A percentile compares a stretch with the other conserved stretches of the same genome.
Conservation (phyloP, 805 yeast species). For the Spathaspora sp. region DNA sequence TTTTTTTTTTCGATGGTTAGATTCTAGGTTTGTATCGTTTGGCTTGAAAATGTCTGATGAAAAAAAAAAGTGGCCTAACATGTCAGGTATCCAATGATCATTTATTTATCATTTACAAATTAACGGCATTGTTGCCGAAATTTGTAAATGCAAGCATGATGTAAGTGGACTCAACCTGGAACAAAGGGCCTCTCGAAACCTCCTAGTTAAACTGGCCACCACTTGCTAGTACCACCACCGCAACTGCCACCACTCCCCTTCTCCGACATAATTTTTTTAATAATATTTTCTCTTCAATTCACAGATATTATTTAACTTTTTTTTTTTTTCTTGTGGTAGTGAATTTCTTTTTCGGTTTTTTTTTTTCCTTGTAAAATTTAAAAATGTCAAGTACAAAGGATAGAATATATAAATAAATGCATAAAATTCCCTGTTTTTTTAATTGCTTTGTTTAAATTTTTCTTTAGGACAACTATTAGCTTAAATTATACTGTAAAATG, state of each 20-base stretch:
- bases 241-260: not conserved
- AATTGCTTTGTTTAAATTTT: not conserved
- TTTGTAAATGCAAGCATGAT: not conserved
- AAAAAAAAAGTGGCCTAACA: not conserved
- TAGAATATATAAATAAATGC: not conserved
- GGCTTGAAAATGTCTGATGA: not conserved
- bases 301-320: not conserved
- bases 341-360: not conserved
- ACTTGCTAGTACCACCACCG: not conserved
- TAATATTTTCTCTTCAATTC: not conserved
- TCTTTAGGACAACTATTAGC: not conserved
- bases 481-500: conserved; percentile 11
- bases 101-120: not conserved
- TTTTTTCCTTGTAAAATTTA: not conserved
- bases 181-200: not conserved
- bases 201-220: not conserved
- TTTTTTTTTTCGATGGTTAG: no score
- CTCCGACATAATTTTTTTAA: conserved; percentile 4
- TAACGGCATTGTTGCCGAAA: not conserved
- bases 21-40: not conserved
- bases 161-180: not conserved
- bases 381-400: not conserved
- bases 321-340: not conserved
- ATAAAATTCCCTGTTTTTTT: not conserved
- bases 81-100: not conserved